Base-by-base conservation (phyloP, 2,329 filamentous ascomycete genomes). In the Aspergillus spinulosporus region DNA sequence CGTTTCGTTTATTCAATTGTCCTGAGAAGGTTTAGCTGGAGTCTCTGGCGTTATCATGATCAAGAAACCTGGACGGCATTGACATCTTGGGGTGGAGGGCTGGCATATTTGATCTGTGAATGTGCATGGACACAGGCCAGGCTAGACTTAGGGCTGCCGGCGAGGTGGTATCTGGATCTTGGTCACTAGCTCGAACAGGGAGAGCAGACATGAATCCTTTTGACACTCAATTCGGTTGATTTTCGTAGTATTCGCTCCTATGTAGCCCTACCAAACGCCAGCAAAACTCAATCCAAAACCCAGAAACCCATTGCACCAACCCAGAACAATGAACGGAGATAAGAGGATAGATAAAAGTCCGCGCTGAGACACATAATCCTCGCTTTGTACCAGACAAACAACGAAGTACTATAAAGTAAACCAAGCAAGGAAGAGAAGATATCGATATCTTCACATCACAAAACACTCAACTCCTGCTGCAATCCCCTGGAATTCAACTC, bases 391-490 rank as follows among this genome's bases (percentile, higher is more conserved):
- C 57, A 58, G 59, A 63, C 56, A 61, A 61, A 56, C 42, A 49
- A 52, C 29, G 51, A 47, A 40, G 43, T 57, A 42, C 39, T 21
- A 21, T 21, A 21, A 21, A 21, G 39, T 15, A 6, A 54, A 57
- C 11, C 9, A 29, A 21, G 37, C 58, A 46, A 54, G 46, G 54
- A 51, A 52, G 49, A 39, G 50, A 45, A 31, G 49, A 37, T 37
- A 37, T 37, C 34, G n/a, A 37, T 37, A 37, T 37, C 45, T 6
- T 39, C 5, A 9, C n/a, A 49, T 61, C 49, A 72, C 52, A 66
- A 54, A 61, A 71, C 68, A 59, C 68, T 68, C 53, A 72, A 49
- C 60, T 72, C 67, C 50, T 67, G 58, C 46, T 62, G 64, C 52
- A 63, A 59, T 6, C 61, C 60, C 34, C 36, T 57, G 51, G 53